Evolutionary conservation across 805 yeast species (phyloP), one percentile per base, ranked within the genome.

Genomic region (Candida odintsovae): DNA sequence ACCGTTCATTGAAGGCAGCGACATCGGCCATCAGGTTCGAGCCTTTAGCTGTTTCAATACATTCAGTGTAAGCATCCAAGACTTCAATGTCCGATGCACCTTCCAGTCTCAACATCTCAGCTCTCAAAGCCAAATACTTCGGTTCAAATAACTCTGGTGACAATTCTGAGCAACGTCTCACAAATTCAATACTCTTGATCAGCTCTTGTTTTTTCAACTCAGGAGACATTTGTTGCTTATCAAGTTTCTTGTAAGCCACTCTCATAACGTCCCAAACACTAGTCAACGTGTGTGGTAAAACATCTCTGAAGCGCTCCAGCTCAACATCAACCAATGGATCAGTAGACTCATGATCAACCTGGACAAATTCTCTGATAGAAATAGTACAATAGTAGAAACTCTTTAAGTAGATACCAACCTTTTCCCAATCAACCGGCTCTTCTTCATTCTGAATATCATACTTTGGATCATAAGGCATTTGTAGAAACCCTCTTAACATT

Each of bases 11-110:
- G 8, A 67, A 66, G 42, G 68, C 47, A 2, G 73, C 78, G 6
- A 64, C 65, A 42, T 74, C 77, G 23, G 65, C 59, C 53, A 65
- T 57, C 18, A 62, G 53, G 11, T 63, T 62, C 33, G 56, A 48
- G n/a, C 50, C 50, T 6, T 58, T 55, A 1, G 76, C 72, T 4
- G 49, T 43, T n/a, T 67, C 70, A n/a, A 75, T 63, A 0, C 79
- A 73, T 21, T 63, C 69, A 44, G 74, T 77, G 52, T 70, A 77
- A 16, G 60, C 50, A 48, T 76, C 80, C 9, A 77, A 54, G 4
- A 69, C 61, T 20, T 64, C 69, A 19, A 77, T 52, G 18, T 67
- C 66, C 6, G 70, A 54, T 3, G 48, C 49, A 5, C 54, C 53
- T 3, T 57, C 54, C 9, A 59, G 47, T 22, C 45, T 54, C 43